Evolutionary conservation across 768 basidiomycete species (phyloP), one percentile per base, ranked within the genome.

Genomic region (Mycena indigotica): DNA sequence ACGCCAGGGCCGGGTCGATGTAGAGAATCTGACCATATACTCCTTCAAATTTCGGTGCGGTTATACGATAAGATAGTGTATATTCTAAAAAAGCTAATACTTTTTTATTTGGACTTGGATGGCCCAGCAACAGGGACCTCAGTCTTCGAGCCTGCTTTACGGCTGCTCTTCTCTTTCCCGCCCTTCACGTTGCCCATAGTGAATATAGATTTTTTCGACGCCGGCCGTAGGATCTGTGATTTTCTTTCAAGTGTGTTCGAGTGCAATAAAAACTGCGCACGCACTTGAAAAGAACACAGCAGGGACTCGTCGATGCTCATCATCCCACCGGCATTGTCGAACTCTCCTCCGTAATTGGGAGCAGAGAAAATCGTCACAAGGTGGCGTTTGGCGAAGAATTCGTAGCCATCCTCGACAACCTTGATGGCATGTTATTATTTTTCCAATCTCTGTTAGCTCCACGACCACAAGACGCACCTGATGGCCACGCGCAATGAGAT

Each of bases 401-500:
- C 56, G 56, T 57, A 57, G 3, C 56, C 56, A 39, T 57, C 56
- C 26, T 57, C 56, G 21, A 57, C 56, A 24, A 57, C 55, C 55
- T 56, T n/a, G n/a, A n/a, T n/a, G n/a, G n/a, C n/a, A n/a, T n/a
- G n/a, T n/a, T n/a, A n/a, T n/a, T n/a, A n/a, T n/a, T n/a, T n/a
- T n/a, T n/a, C n/a, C n/a, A n/a, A n/a, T n/a, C n/a, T n/a, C n/a
- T n/a, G n/a, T n/a, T n/a, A n/a, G n/a, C n/a, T n/a, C n/a, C n/a
- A n/a, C n/a, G n/a, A n/a, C n/a, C n/a, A n/a, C n/a, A n/a, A n/a
- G 23, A 75, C 86, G 67, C 68, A 88, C 92, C 84, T 97, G 95
- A 81, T 98, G 95, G 70, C 94, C 96, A 74, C 95, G 85, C 77
- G 95, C 97, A 69, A 98, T 98, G 71, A 98, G 79, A 73, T 98